These are phyloP conservation scores for Scortechinia acanthostroma DNA, from an alignment of 2,329 filamentous ascomycete genomes.

Conservation along the genomic window DNA sequence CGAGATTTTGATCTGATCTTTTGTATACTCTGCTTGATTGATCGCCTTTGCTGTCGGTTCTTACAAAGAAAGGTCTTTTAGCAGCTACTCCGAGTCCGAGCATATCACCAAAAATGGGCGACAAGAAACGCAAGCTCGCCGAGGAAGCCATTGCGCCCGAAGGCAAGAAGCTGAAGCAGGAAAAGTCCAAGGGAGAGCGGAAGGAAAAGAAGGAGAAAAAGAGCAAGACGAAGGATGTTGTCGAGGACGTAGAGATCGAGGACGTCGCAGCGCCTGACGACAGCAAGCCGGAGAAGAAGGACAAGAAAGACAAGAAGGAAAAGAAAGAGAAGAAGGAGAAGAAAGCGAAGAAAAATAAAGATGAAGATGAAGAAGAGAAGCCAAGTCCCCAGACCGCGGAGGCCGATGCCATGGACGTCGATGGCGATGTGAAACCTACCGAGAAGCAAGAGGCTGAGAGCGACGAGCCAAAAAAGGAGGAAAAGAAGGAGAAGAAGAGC, in stretches of 20 bases:
- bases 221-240: slow-evolving; percentile 17
- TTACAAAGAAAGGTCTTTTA: no score
- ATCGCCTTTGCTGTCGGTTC: no score
- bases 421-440: slow-evolving; percentile 6
- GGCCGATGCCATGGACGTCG: slow-evolving; percentile 8
- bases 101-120: neutral
- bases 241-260: slow-evolving; percentile 14
- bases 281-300: slow-evolving; percentile 16
- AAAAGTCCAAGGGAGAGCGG: slow-evolving; percentile 17
- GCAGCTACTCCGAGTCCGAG: no score
- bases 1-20: no score
- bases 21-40: no score
- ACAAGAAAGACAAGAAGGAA: slow-evolving; percentile 19
- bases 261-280: slow-evolving; percentile 6
- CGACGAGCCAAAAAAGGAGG: slow-evolving; percentile 7
- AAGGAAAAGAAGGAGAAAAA: slow-evolving; percentile 13
- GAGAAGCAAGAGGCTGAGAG: slow-evolving; percentile 9
- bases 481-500: slow-evolving; percentile 9
- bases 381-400: neutral
- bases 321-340: slow-evolving; percentile 18
- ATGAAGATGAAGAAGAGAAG: slow-evolving; percentile 10
- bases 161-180: slow-evolving; percentile 6
- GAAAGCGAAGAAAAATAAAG: slow-evolving; percentile 9
- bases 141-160: neutral
- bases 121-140: slow-evolving; percentile 2